These are phyloP conservation scores for Peronospora belbahrii DNA, from an alignment of 352 stramenopile species.

Conservation along the genomic window DNA sequence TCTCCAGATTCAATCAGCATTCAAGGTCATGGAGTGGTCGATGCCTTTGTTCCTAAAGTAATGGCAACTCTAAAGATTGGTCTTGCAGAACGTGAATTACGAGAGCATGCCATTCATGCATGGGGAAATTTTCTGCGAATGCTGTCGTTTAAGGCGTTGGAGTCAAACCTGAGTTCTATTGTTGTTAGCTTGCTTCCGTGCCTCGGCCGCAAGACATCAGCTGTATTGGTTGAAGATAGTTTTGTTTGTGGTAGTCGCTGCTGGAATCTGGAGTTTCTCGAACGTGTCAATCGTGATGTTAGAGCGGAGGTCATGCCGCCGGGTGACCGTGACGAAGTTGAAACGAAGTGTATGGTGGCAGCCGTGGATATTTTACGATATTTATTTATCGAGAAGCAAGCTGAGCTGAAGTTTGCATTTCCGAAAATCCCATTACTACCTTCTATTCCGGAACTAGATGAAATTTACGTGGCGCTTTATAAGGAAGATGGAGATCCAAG, in stretches of 20 bases:
- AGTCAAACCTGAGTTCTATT: slow-evolving; percentile 81
- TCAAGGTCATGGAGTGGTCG: slow-evolving; percentile 41
- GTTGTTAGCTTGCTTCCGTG: slow-evolving; percentile 82
- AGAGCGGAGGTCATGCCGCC: slow-evolving; percentile 9
- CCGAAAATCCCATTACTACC: slow-evolving; percentile 64
- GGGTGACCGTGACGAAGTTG: slow-evolving; percentile 4
- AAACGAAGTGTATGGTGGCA: slow-evolving; percentile 18
- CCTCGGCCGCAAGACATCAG: slow-evolving; percentile 36
- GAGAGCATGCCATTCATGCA: slow-evolving; percentile 52
- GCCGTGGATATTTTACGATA: slow-evolving; percentile 48
- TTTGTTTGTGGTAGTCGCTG: slow-evolving; percentile 16
- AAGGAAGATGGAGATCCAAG: slow-evolving; percentile 54
- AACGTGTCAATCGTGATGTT: slow-evolving; percentile 5
- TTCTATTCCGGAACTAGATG: slow-evolving; percentile 54
- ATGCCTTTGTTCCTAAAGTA: slow-evolving; percentile 83
- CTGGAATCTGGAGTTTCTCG: slow-evolving; percentile 43
- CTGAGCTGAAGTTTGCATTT: slow-evolving; percentile 53
- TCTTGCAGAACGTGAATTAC: slow-evolving; percentile 44
- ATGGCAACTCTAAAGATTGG: slow-evolving; percentile 85
- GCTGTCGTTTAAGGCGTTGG: slow-evolving; percentile 70
- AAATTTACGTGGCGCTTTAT: slow-evolving; percentile 48
- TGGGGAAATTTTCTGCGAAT: slow-evolving; percentile 79
- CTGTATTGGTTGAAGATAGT: slow-evolving; percentile 31
- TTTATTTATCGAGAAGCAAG: slow-evolving; percentile 63
- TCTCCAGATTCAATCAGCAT: slow-evolving; percentile 19